Evolutionary conservation across 1,139 yeast species (phyloP).

Genomic region (Suhomyces guaymorum): DNA sequence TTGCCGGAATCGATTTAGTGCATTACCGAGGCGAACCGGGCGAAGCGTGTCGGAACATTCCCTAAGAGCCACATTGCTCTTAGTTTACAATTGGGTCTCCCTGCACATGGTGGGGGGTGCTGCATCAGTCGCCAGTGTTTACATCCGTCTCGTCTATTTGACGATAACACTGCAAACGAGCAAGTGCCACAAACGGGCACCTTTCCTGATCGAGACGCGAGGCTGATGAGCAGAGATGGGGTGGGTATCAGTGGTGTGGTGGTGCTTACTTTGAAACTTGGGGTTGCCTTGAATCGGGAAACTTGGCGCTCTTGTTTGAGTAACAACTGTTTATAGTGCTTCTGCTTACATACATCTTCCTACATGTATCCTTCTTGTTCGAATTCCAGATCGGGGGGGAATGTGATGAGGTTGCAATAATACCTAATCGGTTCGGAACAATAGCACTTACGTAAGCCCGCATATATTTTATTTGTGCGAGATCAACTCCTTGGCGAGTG

Average conservation of each 20-base stretch:
- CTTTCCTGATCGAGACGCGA: not conserved
- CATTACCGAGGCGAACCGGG: conserved; percentile 3
- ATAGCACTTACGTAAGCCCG: not conserved
- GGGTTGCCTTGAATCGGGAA: no score
- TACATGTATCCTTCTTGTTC: no score
- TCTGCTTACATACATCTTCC: no score
- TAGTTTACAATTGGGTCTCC: not conserved
- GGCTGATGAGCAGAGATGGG: no score
- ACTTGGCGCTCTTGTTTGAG: no score
- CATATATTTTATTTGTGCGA: no score
- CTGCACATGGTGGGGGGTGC: not conserved
- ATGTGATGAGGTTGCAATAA: no score
- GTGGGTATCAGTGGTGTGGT: no score
- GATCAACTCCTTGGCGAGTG: no score
- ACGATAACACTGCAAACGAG: not conserved
- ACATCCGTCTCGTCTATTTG: not conserved
- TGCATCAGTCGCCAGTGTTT: not conserved
- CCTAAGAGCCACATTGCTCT: conserved; percentile 1
- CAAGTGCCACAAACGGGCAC: not conserved
- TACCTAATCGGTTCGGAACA: not conserved
- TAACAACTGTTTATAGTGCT: no score
- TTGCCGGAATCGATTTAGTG: conserved; percentile 3
- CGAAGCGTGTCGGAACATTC: conserved; percentile 1
- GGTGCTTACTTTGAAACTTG: no score
- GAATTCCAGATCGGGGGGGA: no score